phyloP scores from a whole-genome alignment of 2,329 filamentous ascomycete species.

The Colletotrichum sp. region DNA sequence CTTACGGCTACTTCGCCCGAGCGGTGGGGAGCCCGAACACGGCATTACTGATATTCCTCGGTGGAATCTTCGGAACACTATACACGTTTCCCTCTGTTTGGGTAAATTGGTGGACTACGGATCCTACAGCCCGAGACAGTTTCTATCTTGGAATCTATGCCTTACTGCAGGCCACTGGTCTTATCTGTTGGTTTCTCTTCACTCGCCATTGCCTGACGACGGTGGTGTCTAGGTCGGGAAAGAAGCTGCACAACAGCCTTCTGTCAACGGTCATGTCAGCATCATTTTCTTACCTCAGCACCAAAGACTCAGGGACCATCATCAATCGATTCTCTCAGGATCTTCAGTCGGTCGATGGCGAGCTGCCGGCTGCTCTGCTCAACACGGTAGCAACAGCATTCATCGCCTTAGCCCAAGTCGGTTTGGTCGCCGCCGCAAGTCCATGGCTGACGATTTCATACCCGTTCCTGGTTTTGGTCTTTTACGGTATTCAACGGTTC shows the following conservation, averaged over 20 bases:
- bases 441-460: constrained; percentile 48
- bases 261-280: constrained; percentile 39
- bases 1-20: constrained; percentile 28
- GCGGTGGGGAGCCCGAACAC: constrained; percentile 32
- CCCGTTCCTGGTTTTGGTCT: background rate
- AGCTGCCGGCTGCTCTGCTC: constrained; percentile 37
- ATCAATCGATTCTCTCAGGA: constrained; percentile 53
- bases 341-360: constrained; percentile 43
- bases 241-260: constrained; percentile 34
- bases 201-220: constrained; percentile 23
- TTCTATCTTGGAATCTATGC: constrained; percentile 37
- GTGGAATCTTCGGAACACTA: constrained; percentile 23
- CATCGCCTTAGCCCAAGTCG: constrained; percentile 45
- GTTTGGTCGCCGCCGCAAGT: constrained; percentile 47
- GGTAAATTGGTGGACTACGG: constrained; percentile 45
- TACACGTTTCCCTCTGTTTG: constrained; percentile 38
- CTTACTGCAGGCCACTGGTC: constrained; percentile 21
- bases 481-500: constrained; percentile 47
- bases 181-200: constrained; percentile 22
- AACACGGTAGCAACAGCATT: constrained; percentile 31
- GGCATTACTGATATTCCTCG: constrained; percentile 21
- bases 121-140: constrained; percentile 24
- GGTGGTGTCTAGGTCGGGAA: constrained; percentile 31
- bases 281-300: constrained; percentile 45
- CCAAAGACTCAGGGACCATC: constrained; percentile 44